These are phyloP conservation scores for Scedosporium minutisporum DNA, from an alignment of 2,329 filamentous ascomycete species.

Conservation along the genomic window DNA sequence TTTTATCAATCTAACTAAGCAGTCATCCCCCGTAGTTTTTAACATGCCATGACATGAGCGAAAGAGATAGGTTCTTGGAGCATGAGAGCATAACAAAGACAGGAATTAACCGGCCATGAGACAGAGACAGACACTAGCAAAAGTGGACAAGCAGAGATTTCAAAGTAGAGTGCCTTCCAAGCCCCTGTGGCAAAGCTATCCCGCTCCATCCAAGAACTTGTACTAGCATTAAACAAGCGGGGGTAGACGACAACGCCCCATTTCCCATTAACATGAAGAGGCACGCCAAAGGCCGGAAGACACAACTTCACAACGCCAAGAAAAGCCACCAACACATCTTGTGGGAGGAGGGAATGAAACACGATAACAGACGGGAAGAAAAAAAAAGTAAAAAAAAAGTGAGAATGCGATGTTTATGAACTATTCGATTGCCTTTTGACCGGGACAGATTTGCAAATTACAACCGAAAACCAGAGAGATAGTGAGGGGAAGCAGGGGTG, in stretches of 20 bases:
- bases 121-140: neutral
- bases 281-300: neutral
- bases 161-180: neutral
- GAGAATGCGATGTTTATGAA: conserved; percentile 33
- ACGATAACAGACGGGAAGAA: conserved; percentile 19
- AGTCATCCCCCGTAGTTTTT: neutral
- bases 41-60: neutral
- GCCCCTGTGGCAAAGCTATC: neutral
- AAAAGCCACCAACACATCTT: neutral
- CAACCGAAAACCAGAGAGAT: conserved; percentile 42
- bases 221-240: neutral
- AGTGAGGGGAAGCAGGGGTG: conserved; percentile 7
- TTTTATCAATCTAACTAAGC: neutral
- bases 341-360: conserved; percentile 2
- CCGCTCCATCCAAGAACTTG: neutral
- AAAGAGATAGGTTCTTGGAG: conserved; percentile 8
- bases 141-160: neutral
- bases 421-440: conserved; percentile 45
- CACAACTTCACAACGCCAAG: neutral
- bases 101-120: neutral
- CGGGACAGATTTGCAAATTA: conserved; percentile 45
- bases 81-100: neutral
- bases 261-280: conserved; percentile 1
- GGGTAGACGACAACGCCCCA: conserved; percentile 1
- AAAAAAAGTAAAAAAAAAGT: conserved; percentile 12